Percentiles rank a stretch among this genome's conserved stretches.
Conservation (phyloP, 768 basidiomycete genomes). For the Antrodiella citrinella region DNA sequence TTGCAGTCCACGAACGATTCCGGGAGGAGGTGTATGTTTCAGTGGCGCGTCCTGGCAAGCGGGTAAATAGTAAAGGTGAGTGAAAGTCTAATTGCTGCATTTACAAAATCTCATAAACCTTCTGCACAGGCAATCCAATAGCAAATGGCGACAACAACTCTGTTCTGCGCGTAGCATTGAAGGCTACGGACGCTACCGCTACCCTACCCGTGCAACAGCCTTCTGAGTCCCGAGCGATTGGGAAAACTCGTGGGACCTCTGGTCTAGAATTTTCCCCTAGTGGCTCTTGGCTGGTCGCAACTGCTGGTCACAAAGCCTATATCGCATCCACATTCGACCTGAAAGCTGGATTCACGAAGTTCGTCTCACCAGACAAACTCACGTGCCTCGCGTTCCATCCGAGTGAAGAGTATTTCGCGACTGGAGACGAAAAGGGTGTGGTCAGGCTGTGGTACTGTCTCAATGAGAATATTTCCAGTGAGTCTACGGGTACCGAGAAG, state of each 20-base stretch:
- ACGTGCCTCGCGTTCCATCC: constrained; percentile 88
- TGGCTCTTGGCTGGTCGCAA: constrained; percentile 71
- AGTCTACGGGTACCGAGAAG: constrained; percentile 60
- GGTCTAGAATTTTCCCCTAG: constrained; percentile 69
- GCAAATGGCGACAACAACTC: constrained; percentile 44
- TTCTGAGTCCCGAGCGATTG: constrained; percentile 46
- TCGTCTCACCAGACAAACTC: constrained; percentile 69
- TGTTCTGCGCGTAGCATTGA: constrained; percentile 59
- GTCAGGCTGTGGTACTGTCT: constrained; percentile 93
- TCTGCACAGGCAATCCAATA: constrained; percentile 8
- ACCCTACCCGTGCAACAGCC: constrained; percentile 34
- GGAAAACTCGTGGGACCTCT: constrained; percentile 56
- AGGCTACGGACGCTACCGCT: constrained; percentile 34
- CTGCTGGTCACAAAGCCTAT: constrained; percentile 72
- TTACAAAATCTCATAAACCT: neutral
- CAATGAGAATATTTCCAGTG: constrained; percentile 41
- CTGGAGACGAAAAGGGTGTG: constrained; percentile 79
- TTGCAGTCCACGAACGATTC: constrained; percentile 65
- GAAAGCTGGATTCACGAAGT: constrained; percentile 69
- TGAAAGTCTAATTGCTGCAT: neutral
- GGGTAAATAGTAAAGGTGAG: constrained; percentile 26
- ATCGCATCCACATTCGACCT: constrained; percentile 52
- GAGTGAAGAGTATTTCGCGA: constrained; percentile 87
- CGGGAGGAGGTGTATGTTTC: constrained; percentile 68
- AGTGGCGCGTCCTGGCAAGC: constrained; percentile 43